These are phyloP conservation scores for Mortierella sp. DNA, from an alignment of 371 early-diverging fungal species.

Conservation along the genomic window DNA sequence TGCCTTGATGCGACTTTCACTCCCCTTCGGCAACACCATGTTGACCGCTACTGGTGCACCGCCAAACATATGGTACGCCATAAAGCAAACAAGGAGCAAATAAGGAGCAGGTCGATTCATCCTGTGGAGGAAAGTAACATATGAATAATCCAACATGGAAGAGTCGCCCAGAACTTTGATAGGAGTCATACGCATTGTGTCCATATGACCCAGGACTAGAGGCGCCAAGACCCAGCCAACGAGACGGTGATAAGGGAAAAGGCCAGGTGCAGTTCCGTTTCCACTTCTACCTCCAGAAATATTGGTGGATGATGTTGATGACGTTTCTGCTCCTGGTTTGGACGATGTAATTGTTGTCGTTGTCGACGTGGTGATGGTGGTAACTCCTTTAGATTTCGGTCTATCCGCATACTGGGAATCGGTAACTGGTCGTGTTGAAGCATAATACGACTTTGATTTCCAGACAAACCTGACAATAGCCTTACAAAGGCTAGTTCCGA, in stretches of 20 bases:
- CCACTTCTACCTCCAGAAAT: background rate
- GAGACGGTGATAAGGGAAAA: constrained; percentile 48
- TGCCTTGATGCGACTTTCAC: constrained; percentile 4
- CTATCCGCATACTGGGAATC: background rate
- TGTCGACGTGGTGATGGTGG: constrained; percentile 6
- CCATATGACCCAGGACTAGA: constrained; percentile 25
- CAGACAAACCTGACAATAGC: constrained; percentile 33
- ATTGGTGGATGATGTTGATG: background rate
- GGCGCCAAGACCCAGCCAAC: constrained; percentile 43
- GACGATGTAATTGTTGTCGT: constrained; percentile 3
- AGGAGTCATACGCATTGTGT: constrained; percentile 21
- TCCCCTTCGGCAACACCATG: constrained; percentile 24
- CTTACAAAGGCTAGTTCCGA: constrained; percentile 22
- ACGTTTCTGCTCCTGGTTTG: background rate
- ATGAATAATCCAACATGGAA: constrained; percentile 42
- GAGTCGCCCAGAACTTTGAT: constrained; percentile 35
- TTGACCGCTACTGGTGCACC: constrained; percentile 32
- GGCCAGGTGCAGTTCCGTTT: constrained; percentile 30
- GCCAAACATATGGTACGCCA: constrained; percentile 38
- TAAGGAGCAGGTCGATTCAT: constrained; percentile 16
- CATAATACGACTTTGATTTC: constrained; percentile 30
- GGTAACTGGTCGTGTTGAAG: constrained; percentile 1
- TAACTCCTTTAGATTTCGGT: background rate
- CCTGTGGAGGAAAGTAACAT: constrained; percentile 28
- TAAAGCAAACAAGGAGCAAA: constrained; percentile 22